Base-by-base conservation (phyloP, 352 stramenopile species). In the Elongisporangium prolatum region DNA sequence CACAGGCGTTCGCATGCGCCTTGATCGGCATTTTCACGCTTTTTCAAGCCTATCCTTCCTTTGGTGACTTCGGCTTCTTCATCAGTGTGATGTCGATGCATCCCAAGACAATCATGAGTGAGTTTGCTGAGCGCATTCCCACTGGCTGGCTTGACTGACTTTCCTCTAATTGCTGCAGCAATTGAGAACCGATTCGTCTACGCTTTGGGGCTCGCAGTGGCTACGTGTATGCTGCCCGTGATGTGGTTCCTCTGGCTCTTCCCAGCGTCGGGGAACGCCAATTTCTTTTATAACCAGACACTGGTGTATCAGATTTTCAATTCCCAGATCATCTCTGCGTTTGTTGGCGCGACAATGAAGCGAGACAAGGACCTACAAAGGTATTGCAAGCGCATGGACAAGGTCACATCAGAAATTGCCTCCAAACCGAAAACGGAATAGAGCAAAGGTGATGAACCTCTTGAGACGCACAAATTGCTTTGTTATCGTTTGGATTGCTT, bases 231-330 rank as follows among this genome's bases (percentile, higher is more conserved):
- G 71, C 60, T 95, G 47, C 83, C 83, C 20, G 75, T 93, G 20
- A 95, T 95, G 85, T 91, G 79, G 75, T 93, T 91, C 55, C 65
- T 95, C n/a, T 95, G 85, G 85, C 59, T 95, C 40, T 95, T 87
- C 52, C 83, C 85, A 7, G 85, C 78, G 13, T 93, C 83, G 10
- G 85, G 85, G 20, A 95, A 95, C 62, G 81, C 85, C n/a, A 95
- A 95, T 58, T 95, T 95, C 63, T 95, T 91, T 57, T 95, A 93
- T 71, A 93, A 91, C 67, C 83, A 93, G 66, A 95, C 85, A 37
- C 68, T 95, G 49, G 81, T 95, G 52, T 95, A 90, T 57, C 85
- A 93, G 63, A 82, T 91, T 56, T 95, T 95, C 60, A 82, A 80
- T 61, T 86, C 80, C 0, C 81, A 91, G 59, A 63, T 91, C 18